phyloP scores from a whole-genome alignment of 106 monocot species.

The Apostasia ramifera region DNA sequence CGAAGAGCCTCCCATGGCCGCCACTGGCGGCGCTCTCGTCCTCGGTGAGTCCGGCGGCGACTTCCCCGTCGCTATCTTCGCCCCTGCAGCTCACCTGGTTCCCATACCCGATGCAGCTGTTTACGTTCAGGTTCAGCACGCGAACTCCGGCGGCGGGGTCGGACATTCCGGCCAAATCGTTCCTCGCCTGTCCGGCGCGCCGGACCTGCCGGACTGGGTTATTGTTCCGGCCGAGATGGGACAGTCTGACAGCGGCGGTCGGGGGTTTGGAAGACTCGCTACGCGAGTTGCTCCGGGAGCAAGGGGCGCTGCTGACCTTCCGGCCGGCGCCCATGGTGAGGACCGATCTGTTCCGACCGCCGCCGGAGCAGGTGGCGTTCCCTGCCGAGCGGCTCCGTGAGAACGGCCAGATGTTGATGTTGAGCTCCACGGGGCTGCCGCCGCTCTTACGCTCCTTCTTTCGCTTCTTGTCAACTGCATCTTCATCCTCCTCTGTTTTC shows the following conservation, averaged over 20 bases:
- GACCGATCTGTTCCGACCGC: slow-evolving; percentile 3
- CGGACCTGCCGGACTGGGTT: slow-evolving; percentile 59
- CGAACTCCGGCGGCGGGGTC: slow-evolving; percentile 7
- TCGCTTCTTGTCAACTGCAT: neutral
- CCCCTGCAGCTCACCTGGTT: slow-evolving; percentile 27
- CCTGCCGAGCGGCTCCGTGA: slow-evolving; percentile 83
- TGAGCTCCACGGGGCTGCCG: slow-evolving; percentile 39
- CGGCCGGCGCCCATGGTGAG: slow-evolving; percentile 12
- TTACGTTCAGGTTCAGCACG: slow-evolving; percentile 47
- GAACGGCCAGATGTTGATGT: slow-evolving; percentile 86
- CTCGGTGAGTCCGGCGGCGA: slow-evolving; percentile 6
- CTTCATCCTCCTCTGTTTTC: slow-evolving; percentile 26
- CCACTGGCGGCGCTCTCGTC: slow-evolving; percentile 1
- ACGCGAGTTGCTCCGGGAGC: slow-evolving; percentile 91
- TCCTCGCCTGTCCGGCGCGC: slow-evolving; percentile 1
- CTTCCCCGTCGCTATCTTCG: slow-evolving; percentile 9
- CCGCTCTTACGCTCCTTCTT: slow-evolving; percentile 1
- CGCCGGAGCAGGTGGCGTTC: slow-evolving; percentile 13
- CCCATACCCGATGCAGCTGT: slow-evolving; percentile 56
- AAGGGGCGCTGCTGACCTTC: slow-evolving; percentile 74
- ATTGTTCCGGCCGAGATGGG: slow-evolving; percentile 52
- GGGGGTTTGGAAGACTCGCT: slow-evolving; percentile 29
- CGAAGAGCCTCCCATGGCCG: slow-evolving; percentile 29
- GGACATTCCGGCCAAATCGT: neutral
- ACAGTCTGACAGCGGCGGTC: slow-evolving; percentile 9